These are phyloP conservation scores for Didymella keratinophila DNA, from an alignment of 2,329 filamentous ascomycete genomes.

Conservation along the genomic window DNA sequence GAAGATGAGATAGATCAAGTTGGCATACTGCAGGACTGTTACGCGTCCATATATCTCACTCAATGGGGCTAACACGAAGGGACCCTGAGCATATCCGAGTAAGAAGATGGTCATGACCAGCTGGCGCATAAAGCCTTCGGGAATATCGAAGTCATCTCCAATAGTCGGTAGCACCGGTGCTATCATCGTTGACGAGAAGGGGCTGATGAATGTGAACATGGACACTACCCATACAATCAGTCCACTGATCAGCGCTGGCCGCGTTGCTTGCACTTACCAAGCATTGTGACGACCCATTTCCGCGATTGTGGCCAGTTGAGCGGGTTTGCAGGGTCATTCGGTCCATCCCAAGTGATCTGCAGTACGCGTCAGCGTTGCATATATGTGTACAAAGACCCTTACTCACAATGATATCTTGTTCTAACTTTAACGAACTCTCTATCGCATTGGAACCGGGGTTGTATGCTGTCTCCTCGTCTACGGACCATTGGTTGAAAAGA, in stretches of 20 bases:
- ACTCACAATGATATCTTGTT: conserved; percentile 31
- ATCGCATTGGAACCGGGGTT: conserved; percentile 18
- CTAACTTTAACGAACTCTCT: conserved; percentile 8
- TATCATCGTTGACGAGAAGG: conserved; percentile 51
- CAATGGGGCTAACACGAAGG: conserved; percentile 47
- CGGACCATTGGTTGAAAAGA: conserved; percentile 27
- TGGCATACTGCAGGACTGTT: conserved; percentile 44
- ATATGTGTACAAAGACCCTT: neutral
- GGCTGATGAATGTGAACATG: conserved; percentile 50
- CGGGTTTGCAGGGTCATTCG: conserved; percentile 56
- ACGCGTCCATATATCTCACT: conserved; percentile 49
- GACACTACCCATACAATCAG: conserved; percentile 28
- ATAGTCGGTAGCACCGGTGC: conserved; percentile 46
- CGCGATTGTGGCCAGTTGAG: conserved; percentile 56
- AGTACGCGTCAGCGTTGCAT: conserved; percentile 18
- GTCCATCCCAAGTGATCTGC: conserved; percentile 55
- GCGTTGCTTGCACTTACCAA: conserved; percentile 30
- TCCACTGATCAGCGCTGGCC: neutral
- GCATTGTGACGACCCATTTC: conserved; percentile 57
- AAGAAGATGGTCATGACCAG: conserved; percentile 50
- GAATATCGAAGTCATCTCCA: conserved; percentile 43
- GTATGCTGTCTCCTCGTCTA: conserved; percentile 25
- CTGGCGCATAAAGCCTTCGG: conserved; percentile 37
- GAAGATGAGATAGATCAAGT: conserved; percentile 46
- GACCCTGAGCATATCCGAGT: conserved; percentile 49